Evolutionary conservation across 2,329 filamentous ascomycete species (phyloP).

Genomic region (Thielaviopsis populi): DNA sequence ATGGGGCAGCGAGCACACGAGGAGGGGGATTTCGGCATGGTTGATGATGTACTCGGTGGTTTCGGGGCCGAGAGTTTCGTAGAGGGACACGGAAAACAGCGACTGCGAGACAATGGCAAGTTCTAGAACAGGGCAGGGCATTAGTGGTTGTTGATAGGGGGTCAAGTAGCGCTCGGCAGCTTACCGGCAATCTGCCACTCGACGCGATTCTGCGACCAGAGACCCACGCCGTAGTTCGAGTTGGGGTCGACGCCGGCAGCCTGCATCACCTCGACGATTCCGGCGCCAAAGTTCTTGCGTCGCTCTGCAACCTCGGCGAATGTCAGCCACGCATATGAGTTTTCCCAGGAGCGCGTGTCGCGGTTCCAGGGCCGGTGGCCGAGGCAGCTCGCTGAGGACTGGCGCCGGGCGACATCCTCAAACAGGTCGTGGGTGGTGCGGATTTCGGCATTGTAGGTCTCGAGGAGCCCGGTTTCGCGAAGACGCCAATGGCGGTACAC

Average conservation of each 20-base stretch:
- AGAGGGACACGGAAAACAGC: slow-evolving; percentile 81
- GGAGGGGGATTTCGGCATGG: slow-evolving; percentile 60
- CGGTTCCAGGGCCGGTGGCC: slow-evolving; percentile 70
- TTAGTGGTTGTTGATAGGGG: not conserved
- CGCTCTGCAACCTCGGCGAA: slow-evolving; percentile 67
- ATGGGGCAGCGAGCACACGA: slow-evolving; percentile 67
- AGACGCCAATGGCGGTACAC: slow-evolving; percentile 77
- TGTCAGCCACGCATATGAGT: slow-evolving; percentile 68
- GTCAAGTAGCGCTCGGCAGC: slow-evolving; percentile 13
- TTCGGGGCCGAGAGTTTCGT: slow-evolving; percentile 87
- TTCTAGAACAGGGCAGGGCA: slow-evolving; percentile 36
- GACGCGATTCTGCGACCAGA: slow-evolving; percentile 74
- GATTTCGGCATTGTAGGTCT: slow-evolving; percentile 54
- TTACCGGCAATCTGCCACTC: slow-evolving; percentile 74
- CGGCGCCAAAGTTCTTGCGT: slow-evolving; percentile 71
- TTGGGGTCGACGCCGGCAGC: slow-evolving; percentile 46
- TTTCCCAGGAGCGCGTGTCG: slow-evolving; percentile 53
- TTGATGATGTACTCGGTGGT: slow-evolving; percentile 93
- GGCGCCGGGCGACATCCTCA: slow-evolving; percentile 47
- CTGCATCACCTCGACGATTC: slow-evolving; percentile 68
- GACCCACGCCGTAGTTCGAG: slow-evolving; percentile 57
- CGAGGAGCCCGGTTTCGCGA: slow-evolving; percentile 53
- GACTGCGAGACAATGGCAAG: slow-evolving; percentile 75
- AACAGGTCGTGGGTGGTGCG: slow-evolving; percentile 70
- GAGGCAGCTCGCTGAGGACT: slow-evolving; percentile 56